phyloP scores from a whole-genome alignment of 768 basidiomycete species.

The Trametes villosa region DNA sequence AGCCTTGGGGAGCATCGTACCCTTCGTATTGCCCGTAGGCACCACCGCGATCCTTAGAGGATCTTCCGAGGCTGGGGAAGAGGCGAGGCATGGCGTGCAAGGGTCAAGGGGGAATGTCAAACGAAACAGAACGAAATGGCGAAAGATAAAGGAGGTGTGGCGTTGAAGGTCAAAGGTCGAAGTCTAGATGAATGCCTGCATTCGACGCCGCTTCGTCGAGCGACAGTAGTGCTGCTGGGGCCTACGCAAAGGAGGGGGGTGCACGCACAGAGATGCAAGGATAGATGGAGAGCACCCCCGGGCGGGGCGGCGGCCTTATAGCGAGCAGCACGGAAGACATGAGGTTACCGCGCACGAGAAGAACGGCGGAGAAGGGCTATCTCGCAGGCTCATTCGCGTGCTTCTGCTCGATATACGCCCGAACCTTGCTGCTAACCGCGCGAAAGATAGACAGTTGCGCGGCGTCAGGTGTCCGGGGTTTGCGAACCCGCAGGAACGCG shows the following conservation, averaged over 20 bases:
- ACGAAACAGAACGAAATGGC: neutral
- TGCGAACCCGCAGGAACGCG: slow-evolving; percentile 1
- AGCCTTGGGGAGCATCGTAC: slow-evolving; percentile 27
- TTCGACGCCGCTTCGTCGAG: slow-evolving; percentile 14
- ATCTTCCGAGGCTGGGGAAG: slow-evolving; percentile 31
- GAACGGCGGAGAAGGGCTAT: slow-evolving; percentile 18
- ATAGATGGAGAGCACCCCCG: slow-evolving; percentile 16
- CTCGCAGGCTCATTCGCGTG: slow-evolving; percentile 16
- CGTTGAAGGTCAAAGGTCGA: neutral
- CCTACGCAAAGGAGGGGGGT: slow-evolving; percentile 3
- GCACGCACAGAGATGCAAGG: slow-evolving; percentile 1
- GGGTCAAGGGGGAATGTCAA: neutral
- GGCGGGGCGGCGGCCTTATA: slow-evolving; percentile 19
- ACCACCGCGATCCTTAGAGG: slow-evolving; percentile 22
- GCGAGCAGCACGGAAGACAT: slow-evolving; percentile 16
- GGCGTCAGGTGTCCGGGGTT: slow-evolving; percentile 16
- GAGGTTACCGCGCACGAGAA: slow-evolving; percentile 23
- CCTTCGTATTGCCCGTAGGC: slow-evolving; percentile 21
- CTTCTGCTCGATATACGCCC: slow-evolving; percentile 8
- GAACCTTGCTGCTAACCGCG: slow-evolving; percentile 2
- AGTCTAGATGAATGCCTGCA: slow-evolving; percentile 22
- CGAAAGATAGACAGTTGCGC: slow-evolving; percentile 6
- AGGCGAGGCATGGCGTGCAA: slow-evolving; percentile 30
- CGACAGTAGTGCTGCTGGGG: slow-evolving; percentile 10
- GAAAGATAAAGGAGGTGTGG: neutral